Evolutionary conservation across 352 stramenopile genomes (phyloP).

Genomic region (Plasmopara muralis): DNA sequence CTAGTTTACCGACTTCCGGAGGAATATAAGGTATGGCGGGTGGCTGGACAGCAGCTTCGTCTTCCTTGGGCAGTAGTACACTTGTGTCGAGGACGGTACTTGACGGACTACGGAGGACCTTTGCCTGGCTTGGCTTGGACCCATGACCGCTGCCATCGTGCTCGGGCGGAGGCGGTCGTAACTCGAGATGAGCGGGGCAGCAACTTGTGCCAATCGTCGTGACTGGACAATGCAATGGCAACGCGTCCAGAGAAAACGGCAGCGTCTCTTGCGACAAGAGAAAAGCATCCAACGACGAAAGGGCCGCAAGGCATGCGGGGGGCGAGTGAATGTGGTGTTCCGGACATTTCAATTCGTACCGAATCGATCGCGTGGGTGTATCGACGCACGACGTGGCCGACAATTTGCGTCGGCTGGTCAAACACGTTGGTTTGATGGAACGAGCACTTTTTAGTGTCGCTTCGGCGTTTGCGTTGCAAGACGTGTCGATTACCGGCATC

Average conservation of each 20-base stretch:
- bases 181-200: conserved; percentile 28
- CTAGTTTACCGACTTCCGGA: too few species aligned
- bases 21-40: too few species aligned
- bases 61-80: too few species aligned
- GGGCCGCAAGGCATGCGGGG: conserved; percentile 42
- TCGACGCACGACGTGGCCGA: conserved; percentile 16
- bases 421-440: conserved; percentile 3
- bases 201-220: conserved; percentile 29
- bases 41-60: too few species aligned
- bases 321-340: conserved; percentile 53
- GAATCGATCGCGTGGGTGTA: conserved; percentile 20
- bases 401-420: conserved; percentile 16
- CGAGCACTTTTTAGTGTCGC: conserved; percentile 3
- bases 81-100: too few species aligned
- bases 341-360: conserved; percentile 50
- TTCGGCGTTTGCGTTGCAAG: conserved; percentile 9
- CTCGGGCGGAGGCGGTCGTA: conserved; percentile 26
- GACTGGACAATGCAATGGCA: conserved; percentile 21
- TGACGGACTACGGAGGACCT: too few species aligned
- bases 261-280: conserved; percentile 31
- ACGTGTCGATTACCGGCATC: conserved; percentile 10
- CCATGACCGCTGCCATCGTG: background rate
- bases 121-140: background rate
- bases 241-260: conserved; percentile 26
- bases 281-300: conserved; percentile 41